Percentiles rank a stretch among this genome's conserved stretches.
phyloP scores from a whole-genome alignment of 768 basidiomycete genomes.

The Naganishia antarctica region DNA sequence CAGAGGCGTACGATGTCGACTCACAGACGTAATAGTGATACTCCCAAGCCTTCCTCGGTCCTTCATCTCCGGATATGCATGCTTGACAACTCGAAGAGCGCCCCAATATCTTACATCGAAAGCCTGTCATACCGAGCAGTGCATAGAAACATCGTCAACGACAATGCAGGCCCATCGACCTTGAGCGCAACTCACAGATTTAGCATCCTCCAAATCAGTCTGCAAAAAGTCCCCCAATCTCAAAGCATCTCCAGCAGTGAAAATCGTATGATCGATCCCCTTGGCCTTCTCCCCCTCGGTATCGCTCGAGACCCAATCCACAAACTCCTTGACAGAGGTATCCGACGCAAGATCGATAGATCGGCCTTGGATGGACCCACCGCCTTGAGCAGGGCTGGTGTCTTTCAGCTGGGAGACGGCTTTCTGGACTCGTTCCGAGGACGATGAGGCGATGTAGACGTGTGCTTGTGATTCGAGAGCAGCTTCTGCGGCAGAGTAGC shows the following conservation, averaged over 20 bases:
- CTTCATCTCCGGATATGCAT: constrained; percentile 7
- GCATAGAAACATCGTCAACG: no score
- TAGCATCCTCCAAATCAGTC: constrained; percentile 13
- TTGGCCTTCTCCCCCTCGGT: not conserved
- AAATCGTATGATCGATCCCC: constrained; percentile 4
- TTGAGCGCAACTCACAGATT: not conserved
- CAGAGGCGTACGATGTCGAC: no score
- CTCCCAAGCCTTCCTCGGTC: constrained; percentile 4
- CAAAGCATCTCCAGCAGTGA: constrained; percentile 14
- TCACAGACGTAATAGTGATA: constrained; percentile 11
- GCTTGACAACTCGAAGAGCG: not conserved
- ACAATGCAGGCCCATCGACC: not conserved
- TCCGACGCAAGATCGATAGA: not conserved
- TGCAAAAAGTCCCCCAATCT: constrained; percentile 7
- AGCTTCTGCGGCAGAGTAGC: constrained; percentile 15
- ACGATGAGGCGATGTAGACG: constrained; percentile 15
- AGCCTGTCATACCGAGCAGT: not conserved
- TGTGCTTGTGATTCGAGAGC: constrained; percentile 9
- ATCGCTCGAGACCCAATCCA: constrained; percentile 5
- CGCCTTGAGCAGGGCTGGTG: not conserved
- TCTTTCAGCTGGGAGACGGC: not conserved
- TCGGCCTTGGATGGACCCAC: constrained; percentile 6
- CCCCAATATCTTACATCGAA: constrained; percentile 14
- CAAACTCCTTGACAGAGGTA: not conserved
- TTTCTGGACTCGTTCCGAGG: not conserved